phyloP scores from a whole-genome alignment of 805 yeast species.

The Candida endomychidarum region DNA sequence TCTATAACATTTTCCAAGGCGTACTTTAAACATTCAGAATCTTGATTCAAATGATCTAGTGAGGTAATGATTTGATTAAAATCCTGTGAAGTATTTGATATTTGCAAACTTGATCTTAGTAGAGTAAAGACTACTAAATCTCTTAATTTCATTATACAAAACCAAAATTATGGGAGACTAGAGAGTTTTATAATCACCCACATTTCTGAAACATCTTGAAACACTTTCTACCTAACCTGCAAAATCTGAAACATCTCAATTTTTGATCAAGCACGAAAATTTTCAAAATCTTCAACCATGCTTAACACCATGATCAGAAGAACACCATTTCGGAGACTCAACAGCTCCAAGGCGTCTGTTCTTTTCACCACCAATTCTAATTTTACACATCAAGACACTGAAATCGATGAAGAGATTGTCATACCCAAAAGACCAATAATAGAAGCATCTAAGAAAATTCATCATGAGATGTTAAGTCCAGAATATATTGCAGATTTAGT shows the following conservation, averaged over 20 bases:
- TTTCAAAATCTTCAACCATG: conserved; percentile 1
- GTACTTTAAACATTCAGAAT: conserved; percentile 33
- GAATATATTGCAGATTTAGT: conserved; percentile 34
- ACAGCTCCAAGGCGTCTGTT: conserved; percentile 4
- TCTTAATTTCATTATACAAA: too few species aligned
- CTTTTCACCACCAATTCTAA: conserved; percentile 11
- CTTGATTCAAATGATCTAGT: conserved; percentile 1
- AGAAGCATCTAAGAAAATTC: not conserved
- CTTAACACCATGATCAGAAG: not conserved
- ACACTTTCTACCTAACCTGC: not conserved
- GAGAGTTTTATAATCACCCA: too few species aligned
- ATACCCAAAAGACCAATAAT: conserved; percentile 31
- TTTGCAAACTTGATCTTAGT: too few species aligned
- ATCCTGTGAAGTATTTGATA: too few species aligned
- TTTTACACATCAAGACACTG: conserved; percentile 12
- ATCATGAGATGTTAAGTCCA: conserved; percentile 33
- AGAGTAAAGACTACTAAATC: too few species aligned
- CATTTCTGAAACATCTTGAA: conserved; percentile 1
- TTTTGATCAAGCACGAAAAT: conserved; percentile 1
- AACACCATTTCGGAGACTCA: conserved; percentile 1
- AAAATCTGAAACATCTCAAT: conserved; percentile 7
- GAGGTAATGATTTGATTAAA: not conserved
- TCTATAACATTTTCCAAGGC: conserved; percentile 43
- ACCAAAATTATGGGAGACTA: too few species aligned
- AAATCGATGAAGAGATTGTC: conserved; percentile 33